Conservation (phyloP, 306 rosid species). For the Argentina anserina region DNA sequence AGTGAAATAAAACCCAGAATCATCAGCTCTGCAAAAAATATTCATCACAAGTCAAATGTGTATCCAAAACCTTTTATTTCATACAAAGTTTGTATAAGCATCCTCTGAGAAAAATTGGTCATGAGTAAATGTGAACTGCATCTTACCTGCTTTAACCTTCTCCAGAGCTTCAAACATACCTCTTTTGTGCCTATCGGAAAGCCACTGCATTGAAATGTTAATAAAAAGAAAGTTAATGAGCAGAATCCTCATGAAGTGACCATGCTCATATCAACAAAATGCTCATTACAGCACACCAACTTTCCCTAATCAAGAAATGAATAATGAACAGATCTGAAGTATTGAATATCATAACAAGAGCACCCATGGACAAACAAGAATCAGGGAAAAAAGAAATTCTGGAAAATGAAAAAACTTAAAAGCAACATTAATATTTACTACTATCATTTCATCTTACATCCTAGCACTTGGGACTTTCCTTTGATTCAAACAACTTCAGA, state of each 20-base stretch:
- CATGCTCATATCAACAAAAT: neutral
- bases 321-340: neutral
- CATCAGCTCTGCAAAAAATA: slow-evolving; percentile 81
- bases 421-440: neutral
- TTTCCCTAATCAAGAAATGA: neutral
- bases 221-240: slow-evolving; percentile 8
- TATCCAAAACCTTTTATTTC: neutral
- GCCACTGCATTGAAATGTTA: slow-evolving; percentile 36
- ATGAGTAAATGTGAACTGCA: neutral
- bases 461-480: neutral
- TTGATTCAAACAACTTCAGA: neutral
- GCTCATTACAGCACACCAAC: neutral
- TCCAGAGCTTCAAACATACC: slow-evolving; percentile 84
- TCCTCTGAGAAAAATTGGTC: neutral
- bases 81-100: neutral
- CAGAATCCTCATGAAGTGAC: slow-evolving; percentile 1
- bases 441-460: neutral
- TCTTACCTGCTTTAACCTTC: slow-evolving; percentile 84
- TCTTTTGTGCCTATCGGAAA: slow-evolving; percentile 51
- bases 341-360: neutral
- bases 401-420: neutral
- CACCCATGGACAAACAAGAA: neutral
- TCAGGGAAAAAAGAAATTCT: neutral
- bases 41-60: slow-evolving; percentile 12
- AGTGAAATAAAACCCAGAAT: slow-evolving; percentile 88